Evolutionary conservation across 495 filamentous ascomycete genomes (phyloP).

Genomic region (Aspergillus sclerotiicarbonarius): DNA sequence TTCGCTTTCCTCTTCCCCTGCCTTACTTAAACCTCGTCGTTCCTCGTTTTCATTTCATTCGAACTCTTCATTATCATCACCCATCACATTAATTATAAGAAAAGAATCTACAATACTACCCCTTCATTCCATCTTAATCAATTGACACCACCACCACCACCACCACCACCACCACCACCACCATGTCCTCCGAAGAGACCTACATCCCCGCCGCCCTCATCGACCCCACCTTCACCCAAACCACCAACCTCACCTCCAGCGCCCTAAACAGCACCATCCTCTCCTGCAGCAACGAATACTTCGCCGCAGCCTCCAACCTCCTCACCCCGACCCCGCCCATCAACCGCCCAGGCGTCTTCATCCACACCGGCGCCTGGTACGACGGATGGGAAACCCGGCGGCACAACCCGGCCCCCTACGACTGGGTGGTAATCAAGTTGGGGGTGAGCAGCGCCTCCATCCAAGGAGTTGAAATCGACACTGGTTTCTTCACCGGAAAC

Average conservation of each 20-base stretch:
- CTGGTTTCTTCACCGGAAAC: slow-evolving; percentile 83
- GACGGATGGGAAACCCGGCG: slow-evolving; percentile 93
- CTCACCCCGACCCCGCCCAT: slow-evolving; percentile 73
- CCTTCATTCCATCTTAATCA: neutral
- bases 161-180: slow-evolving; percentile 4
- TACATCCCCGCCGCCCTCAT: slow-evolving; percentile 58
- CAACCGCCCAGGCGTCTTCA: slow-evolving; percentile 76
- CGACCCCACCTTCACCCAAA: slow-evolving; percentile 61
- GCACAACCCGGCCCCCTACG: slow-evolving; percentile 75
- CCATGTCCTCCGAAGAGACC: slow-evolving; percentile 13
- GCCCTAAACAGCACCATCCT: slow-evolving; percentile 72
- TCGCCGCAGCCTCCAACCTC: slow-evolving; percentile 79
- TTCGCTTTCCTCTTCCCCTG: neutral
- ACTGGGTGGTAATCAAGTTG: slow-evolving; percentile 81
- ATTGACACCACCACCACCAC: no score
- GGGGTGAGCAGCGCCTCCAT: slow-evolving; percentile 76
- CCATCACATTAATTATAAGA: neutral
- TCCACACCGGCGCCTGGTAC: slow-evolving; percentile 87
- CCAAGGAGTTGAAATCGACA: slow-evolving; percentile 82
- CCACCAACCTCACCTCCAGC: slow-evolving; percentile 72
- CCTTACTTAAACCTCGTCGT: neutral
- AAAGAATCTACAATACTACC: neutral
- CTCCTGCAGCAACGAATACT: slow-evolving; percentile 83
- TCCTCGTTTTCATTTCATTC: neutral
- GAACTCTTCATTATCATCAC: neutral